Base-by-base conservation (phyloP, 495 filamentous ascomycete species). In the Aspergillus bridgeri region DNA sequence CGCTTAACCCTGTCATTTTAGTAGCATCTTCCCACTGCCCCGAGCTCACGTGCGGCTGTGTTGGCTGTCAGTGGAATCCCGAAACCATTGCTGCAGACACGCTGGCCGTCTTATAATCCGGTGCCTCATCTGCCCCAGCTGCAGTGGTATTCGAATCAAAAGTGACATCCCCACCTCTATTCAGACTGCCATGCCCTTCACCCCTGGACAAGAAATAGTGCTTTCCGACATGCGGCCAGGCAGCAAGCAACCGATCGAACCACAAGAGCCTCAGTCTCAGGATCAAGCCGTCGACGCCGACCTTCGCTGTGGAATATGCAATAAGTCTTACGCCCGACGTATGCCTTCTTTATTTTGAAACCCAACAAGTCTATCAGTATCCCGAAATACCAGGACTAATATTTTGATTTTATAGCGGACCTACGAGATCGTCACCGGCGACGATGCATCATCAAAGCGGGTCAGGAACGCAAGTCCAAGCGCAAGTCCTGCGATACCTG, bases 401-500 rank as follows among this genome's bases (percentile, higher is more conserved):
- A 6, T 21, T 21, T 22, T 23, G 53, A 20, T 3, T 46, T 27
- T 22, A 42, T 44, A 65, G 62, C 58, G 48, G 62, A 65, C 45
- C 56, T 65, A n/a, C 62, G 62, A 21, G 62, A 65, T 49, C 52
- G 62, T 19, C 62, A 65, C 15, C 62, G 62, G 2, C 62, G 62
- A 5, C 62, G 62, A 27, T 65, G 62, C 22, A 65, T 65, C 45
- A 61, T 56, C 24, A 59, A 53, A 4, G 48, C 52, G 6, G 62
- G 62, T 21, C 55, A 65, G 48, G 62, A 61, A 42, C 62, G 62
- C 11, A 58, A 25, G 21, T 61, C 62, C 8, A 65, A 61, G 50
- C 62, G 62, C 7, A 65, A 65, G 42, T 65, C 62, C 13, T 65
- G 62, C 56, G 58, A 65, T 19, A 56, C 53, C 2, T 65, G 62